These are phyloP conservation scores for Fusarium cicatricum DNA, from an alignment of 2,329 filamentous ascomycete genomes.

Conservation along the genomic window DNA sequence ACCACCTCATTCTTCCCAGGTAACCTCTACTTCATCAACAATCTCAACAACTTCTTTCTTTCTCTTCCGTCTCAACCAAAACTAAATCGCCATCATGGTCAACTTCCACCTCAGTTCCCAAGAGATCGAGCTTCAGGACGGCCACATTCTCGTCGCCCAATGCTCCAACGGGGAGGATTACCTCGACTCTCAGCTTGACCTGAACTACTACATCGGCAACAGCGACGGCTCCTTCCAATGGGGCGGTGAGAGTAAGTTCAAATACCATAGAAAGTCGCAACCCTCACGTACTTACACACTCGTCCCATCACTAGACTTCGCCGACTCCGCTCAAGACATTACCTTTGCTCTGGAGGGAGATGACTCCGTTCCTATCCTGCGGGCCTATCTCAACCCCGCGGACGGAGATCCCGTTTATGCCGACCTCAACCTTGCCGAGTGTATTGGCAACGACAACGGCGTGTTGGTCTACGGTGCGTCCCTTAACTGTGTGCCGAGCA, in stretches of 20 bases:
- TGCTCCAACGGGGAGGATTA: constrained; percentile 52
- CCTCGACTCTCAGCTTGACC: constrained; percentile 56
- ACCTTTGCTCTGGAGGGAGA: constrained; percentile 59
- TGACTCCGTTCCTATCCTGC: constrained; percentile 60
- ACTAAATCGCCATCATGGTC: constrained; percentile 23
- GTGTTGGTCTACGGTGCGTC: constrained; percentile 29
- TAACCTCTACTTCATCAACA: background rate
- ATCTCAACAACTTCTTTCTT: constrained; percentile 1
- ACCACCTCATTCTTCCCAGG: background rate
- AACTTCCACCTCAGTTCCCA: constrained; percentile 59
- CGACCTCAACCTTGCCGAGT: constrained; percentile 65
- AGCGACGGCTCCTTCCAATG: constrained; percentile 58
- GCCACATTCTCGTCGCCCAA: constrained; percentile 56
- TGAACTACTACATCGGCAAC: constrained; percentile 62
- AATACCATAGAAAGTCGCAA: background rate
- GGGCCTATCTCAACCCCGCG: constrained; percentile 54
- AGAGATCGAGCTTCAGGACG: constrained; percentile 58
- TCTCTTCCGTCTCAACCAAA: background rate
- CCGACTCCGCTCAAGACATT: constrained; percentile 56
- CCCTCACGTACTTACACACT: background rate
- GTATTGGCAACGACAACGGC: constrained; percentile 63
- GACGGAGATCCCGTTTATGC: constrained; percentile 52
- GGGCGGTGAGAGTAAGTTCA: constrained; percentile 47
- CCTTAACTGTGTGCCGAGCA: too few species aligned
- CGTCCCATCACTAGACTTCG: constrained; percentile 49